Percentiles rank a stretch among this genome's conserved stretches.
phyloP scores from a whole-genome alignment of 2,329 filamentous ascomycete species.

The Tolypocladium guangdongense region DNA sequence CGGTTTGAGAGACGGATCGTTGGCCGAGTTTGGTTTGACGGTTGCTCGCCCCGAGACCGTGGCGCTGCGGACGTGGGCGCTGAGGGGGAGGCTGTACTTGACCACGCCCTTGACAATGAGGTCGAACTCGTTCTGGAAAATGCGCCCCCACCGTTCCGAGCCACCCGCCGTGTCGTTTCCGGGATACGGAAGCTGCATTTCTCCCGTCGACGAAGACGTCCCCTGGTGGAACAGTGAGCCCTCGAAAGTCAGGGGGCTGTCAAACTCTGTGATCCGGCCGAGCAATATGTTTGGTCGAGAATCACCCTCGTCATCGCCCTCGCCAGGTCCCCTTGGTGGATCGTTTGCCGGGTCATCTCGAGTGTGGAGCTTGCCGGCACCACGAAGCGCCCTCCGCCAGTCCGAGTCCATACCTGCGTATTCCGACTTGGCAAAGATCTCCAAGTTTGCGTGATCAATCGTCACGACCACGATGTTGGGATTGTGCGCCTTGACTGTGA shows the following conservation, averaged over 20 bases:
- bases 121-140: conserved; percentile 86
- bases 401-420: conserved; percentile 63
- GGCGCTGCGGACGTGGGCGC: conserved; percentile 46
- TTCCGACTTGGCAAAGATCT: conserved; percentile 89
- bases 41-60: conserved; percentile 48
- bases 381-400: conserved; percentile 38
- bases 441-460: conserved; percentile 76
- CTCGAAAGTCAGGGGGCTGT: conserved; percentile 81
- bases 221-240: conserved; percentile 75
- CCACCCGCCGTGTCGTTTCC: conserved; percentile 86
- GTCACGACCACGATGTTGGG: conserved; percentile 86
- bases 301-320: conserved; percentile 49
- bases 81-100: conserved; percentile 63
- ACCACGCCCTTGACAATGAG: conserved; percentile 85
- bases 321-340: conserved; percentile 21
- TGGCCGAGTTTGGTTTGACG: conserved; percentile 53
- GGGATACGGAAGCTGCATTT: conserved; percentile 70
- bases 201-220: conserved; percentile 63
- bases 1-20: conserved; percentile 50
- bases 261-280: conserved; percentile 78
- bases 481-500: conserved; percentile 80
- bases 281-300: conserved; percentile 69
- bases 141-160: conserved; percentile 77
- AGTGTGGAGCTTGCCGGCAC: conserved; percentile 14
- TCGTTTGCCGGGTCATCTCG: conserved; percentile 24